Evolutionary conservation across 139 green algal species (phyloP), one percentile per base, ranked within the genome.

Genomic region (Chlorella sorokiniana): DNA sequence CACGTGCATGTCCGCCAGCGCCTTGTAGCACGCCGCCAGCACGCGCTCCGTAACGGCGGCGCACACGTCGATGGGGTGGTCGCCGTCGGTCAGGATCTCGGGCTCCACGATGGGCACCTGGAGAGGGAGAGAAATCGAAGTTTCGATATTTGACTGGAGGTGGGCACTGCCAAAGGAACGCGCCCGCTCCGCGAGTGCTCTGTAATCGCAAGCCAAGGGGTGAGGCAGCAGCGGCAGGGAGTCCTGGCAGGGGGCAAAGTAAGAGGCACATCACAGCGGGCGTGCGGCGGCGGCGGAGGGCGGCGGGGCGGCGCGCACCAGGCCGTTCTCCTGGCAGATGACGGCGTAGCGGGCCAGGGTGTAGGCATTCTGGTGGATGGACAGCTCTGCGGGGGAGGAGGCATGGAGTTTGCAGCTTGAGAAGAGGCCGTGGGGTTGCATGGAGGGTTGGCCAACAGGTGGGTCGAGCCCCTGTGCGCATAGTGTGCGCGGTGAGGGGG

Each of bases 41-140:
- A 91, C 87, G 69, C 67, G 67, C 76, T 91, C 87, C 2, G 87
- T 91, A 27, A 85, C 76, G 37, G 87, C 87, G 31, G 78, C 78
- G 69, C 87, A 91, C n/a, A 77, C 65, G 5, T 98, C 90, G 69
- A 97, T 95, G 80, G 59, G 77, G 90, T 98, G 94, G 33, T 41
- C 64, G 42, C 95, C 95, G 73, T 93, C 88, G 16, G 74, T 88
- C 64, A 93, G 88, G 59, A 98, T 88, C 86, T 98, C 95, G 3
- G 95, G 95, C 90, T 98, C 95, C 51, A 98, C 91, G 79, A 98
- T 98, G 14, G 95, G 95, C 74, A 89, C 79, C 79, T 84, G 79
- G 41, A 65, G n/a, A 0, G 7, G 44, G n/a, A n/a, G n/a, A n/a
- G n/a, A n/a, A n/a, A n/a, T n/a, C n/a, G n/a, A n/a, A n/a, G n/a